phyloP scores from a whole-genome alignment of 1,139 yeast genomes.

The Debaryomyces subglobosus region DNA sequence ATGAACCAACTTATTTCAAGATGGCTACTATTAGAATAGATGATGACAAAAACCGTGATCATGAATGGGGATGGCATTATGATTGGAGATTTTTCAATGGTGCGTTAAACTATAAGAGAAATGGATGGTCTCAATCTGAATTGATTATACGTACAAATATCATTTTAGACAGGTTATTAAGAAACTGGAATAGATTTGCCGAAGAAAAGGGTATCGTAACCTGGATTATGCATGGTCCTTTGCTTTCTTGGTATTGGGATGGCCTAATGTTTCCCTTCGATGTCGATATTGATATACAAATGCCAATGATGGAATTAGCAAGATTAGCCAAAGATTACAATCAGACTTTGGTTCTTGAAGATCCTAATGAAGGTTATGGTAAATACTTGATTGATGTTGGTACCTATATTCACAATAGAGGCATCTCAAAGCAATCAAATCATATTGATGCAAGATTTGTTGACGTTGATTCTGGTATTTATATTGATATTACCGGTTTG shows the following conservation, averaged over 20 bases:
- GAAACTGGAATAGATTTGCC: slow-evolving; percentile 28
- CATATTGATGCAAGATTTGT: slow-evolving; percentile 32
- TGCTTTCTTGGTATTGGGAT: slow-evolving; percentile 45
- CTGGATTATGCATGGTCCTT: slow-evolving; percentile 35
- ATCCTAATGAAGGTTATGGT: slow-evolving; percentile 30
- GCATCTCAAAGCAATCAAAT: slow-evolving; percentile 21
- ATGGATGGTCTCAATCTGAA: slow-evolving; percentile 32
- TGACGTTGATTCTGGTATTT: slow-evolving; percentile 32
- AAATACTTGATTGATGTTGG: slow-evolving; percentile 29
- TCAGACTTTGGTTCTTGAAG: slow-evolving; percentile 46
- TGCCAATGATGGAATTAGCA: slow-evolving; percentile 38
- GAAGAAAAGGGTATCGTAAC: slow-evolving; percentile 33
- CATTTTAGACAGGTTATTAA: slow-evolving; percentile 28
- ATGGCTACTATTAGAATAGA: slow-evolving; percentile 33
- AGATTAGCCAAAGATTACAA: slow-evolving; percentile 42
- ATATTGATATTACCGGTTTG: slow-evolving; percentile 30
- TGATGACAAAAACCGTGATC: slow-evolving; percentile 26
- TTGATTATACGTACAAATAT: slow-evolving; percentile 26
- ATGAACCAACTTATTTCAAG: slow-evolving; percentile 37
- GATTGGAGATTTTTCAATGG: slow-evolving; percentile 46
- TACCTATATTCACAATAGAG: slow-evolving; percentile 27
- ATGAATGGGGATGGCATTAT: slow-evolving; percentile 43
- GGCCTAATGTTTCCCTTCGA: slow-evolving; percentile 60
- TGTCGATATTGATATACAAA: slow-evolving; percentile 53
- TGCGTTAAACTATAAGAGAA: slow-evolving; percentile 30